Evolutionary conservation across 345 rosid species (phyloP), one percentile per base, ranked within the genome.

Genomic region (Populus simonii): DNA sequence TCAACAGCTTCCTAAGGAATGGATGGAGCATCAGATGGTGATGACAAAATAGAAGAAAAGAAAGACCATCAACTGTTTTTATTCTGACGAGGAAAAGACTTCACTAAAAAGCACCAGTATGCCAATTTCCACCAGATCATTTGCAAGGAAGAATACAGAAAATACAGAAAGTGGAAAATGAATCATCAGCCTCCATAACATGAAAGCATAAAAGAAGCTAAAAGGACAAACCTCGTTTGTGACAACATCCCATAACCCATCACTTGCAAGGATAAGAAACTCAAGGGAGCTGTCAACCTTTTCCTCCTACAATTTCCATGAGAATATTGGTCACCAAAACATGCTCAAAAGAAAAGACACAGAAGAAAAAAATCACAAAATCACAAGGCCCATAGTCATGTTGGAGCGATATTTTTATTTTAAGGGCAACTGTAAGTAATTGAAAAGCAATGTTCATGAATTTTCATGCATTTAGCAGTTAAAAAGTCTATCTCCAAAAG

Each of bases 231-330:
- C 99, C 97, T 96, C 98, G 70, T 96, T 96, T 69, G 97, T 81
- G 72, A 96, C 98, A 80, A 96, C 99, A 70, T 96, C 99, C 98
- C 99, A 96, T 33, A 94, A 84, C 78, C 99, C 99, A 88, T 96
- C 99, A 81, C 99, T 96, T 17, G 99, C 99, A 84, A 96, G 98
- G 75, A 96, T 94, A 76, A 96, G 99, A 83, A 96, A 96, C 87
- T 96, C 99, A 1, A 94, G 98, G 35, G 98, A 89, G 89, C 89
- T 88, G 85, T 96, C 98, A 35, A 96, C 81, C 73, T 89, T 89
- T 80, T 89, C 98, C 87, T 96, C 99, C 99, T 96, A 90, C 86
- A 87, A 83, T 66, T 74, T 85, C 71, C 53, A 71, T 5, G 20
- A 36, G n/a, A 67, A 76, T 43, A 47, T 75, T 61, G 76, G 62